A percentile compares a stretch with the other conserved stretches of the same genome.
phyloP scores from a whole-genome alignment of 2,329 filamentous ascomycete genomes.

The Aspergillus spinulosporus region DNA sequence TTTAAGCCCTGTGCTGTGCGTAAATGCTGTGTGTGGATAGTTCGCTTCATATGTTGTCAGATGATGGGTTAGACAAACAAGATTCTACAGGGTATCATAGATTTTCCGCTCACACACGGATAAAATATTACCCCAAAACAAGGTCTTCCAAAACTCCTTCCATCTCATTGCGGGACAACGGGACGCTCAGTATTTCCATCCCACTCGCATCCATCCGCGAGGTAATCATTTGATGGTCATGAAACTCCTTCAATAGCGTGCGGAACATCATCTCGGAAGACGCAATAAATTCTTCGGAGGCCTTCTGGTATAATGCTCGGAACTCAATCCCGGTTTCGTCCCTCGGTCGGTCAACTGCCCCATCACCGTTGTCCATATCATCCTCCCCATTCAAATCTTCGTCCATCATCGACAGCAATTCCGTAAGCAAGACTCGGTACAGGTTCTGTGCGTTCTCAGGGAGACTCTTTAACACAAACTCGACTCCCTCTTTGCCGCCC shows the following conservation, averaged over 20 bases:
- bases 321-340: conserved; percentile 75
- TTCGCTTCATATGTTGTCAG: background rate
- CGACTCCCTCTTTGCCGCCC: conserved; percentile 86
- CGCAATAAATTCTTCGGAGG: conserved; percentile 94
- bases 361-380: conserved; percentile 43
- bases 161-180: conserved; percentile 83
- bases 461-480: conserved; percentile 83
- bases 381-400: conserved; percentile 53
- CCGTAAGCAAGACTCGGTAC: conserved; percentile 80
- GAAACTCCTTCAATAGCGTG: conserved; percentile 92
- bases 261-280: conserved; percentile 95
- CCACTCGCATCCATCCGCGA: conserved; percentile 82
- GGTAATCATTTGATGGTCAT: conserved; percentile 96
- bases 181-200: conserved; percentile 80
- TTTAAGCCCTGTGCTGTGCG: conserved; percentile 15
- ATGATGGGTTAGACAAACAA: background rate
- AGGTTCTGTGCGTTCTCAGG: conserved; percentile 89
- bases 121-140: conserved; percentile 36
- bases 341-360: conserved; percentile 27
- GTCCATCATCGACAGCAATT: conserved; percentile 73
- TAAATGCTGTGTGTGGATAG: background rate
- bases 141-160: conserved; percentile 84
- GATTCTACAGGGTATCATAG: conserved; percentile 38
- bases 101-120: conserved; percentile 17
- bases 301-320: conserved; percentile 87